Conservation (phyloP, 306 rosid genomes). For the barrel medic (Medicago truncatula) region DNA sequence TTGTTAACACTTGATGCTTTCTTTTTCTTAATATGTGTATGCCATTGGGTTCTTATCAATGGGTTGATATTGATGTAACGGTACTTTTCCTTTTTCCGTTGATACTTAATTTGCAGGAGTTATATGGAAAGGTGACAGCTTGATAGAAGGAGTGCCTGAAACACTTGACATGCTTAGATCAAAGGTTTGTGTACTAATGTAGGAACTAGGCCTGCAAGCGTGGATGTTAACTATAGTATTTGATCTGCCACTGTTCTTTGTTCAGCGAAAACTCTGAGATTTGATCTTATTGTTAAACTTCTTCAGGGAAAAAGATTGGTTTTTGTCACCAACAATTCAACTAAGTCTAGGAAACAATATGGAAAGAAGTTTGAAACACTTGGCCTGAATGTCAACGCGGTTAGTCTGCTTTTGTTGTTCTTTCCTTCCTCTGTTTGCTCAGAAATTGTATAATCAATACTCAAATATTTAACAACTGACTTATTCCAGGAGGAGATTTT, state of each 20-base stretch:
- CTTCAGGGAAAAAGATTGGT: slow-evolving; percentile 91
- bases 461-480: slow-evolving; percentile 28
- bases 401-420: slow-evolving; percentile 44
- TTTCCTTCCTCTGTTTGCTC: slow-evolving; percentile 24
- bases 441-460: slow-evolving; percentile 22
- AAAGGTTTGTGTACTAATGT: slow-evolving; percentile 65
- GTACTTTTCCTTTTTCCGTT: slow-evolving; percentile 11
- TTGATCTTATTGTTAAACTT: slow-evolving; percentile 31
- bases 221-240: slow-evolving; percentile 8
- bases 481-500: slow-evolving; percentile 90
- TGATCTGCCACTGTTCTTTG: not conserved
- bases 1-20: not conserved
- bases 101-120: slow-evolving; percentile 68
- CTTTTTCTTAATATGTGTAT: not conserved
- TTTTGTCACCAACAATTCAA: slow-evolving; percentile 97
- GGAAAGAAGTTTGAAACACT: slow-evolving; percentile 98
- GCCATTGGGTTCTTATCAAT: not conserved
- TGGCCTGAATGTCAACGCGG: slow-evolving; percentile 88
- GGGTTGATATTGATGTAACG: not conserved
- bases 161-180: slow-evolving; percentile 94
- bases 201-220: slow-evolving; percentile 35
- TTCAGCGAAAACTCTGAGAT: not conserved
- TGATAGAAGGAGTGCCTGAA: slow-evolving; percentile 92
- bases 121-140: slow-evolving; percentile 98
- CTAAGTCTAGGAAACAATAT: slow-evolving; percentile 98